Evolutionary conservation across 2,329 filamentous ascomycete genomes (phyloP).

Genomic region (Dothiorella sarmentorum): DNA sequence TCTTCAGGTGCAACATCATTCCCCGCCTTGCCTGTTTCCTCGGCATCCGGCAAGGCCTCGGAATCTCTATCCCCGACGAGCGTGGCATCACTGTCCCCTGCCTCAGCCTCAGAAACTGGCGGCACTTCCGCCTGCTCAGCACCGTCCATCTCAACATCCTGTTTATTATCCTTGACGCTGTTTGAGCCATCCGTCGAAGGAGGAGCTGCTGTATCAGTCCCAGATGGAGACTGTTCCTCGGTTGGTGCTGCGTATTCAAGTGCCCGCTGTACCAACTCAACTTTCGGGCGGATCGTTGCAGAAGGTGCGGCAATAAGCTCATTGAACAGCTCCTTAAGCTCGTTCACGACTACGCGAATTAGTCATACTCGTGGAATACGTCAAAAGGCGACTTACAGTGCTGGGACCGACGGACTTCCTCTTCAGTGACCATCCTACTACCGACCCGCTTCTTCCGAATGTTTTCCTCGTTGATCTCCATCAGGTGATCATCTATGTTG

Average conservation of each 20-base stretch:
- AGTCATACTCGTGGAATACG: no score
- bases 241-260: conserved; percentile 1
- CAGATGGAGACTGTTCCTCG: neutral
- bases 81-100: conserved; percentile 4
- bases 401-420: conserved; percentile 60
- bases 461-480: conserved; percentile 62
- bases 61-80: conserved; percentile 20
- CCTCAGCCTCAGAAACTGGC: neutral
- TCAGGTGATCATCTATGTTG: conserved; percentile 66
- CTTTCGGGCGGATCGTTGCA: conserved; percentile 33
- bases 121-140: neutral
- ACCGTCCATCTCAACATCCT: conserved; percentile 2
- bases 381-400: no score
- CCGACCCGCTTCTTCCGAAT: conserved; percentile 70
- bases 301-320: conserved; percentile 62
- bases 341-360: conserved; percentile 61
- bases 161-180: neutral
- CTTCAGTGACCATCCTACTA: conserved; percentile 61
- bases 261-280: conserved; percentile 6
- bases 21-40: conserved; percentile 25
- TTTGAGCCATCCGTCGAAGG: neutral
- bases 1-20: neutral
- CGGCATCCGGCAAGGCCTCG: conserved; percentile 7
- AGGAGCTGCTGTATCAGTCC: neutral
- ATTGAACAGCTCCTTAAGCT: conserved; percentile 67